These are phyloP conservation scores for Dactylellina cionopaga DNA, from an alignment of 2,329 filamentous ascomycete genomes.

Conservation along the genomic window DNA sequence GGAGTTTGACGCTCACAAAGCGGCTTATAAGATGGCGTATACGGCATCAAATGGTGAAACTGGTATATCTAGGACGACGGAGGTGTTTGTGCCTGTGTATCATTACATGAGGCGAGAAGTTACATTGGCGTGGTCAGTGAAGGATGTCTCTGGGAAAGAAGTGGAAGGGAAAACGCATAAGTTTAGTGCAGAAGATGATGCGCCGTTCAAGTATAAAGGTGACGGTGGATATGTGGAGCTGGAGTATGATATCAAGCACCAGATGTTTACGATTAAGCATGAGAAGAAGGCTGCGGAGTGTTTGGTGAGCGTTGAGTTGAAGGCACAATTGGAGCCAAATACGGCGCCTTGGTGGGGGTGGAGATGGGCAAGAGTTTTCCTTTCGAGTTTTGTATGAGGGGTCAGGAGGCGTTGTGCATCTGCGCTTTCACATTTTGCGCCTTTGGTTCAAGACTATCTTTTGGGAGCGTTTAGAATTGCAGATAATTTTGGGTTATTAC, in stretches of 20 bases:
- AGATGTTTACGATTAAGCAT: slow-evolving; percentile 39
- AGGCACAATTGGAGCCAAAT: slow-evolving; percentile 38
- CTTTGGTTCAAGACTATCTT: too few relatives aligned
- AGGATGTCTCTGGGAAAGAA: neutral
- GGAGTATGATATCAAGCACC: slow-evolving; percentile 40
- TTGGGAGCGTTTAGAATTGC: too few relatives aligned
- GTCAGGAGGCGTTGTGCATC: neutral
- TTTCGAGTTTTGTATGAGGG: slow-evolving; percentile 44
- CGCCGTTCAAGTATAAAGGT: slow-evolving; percentile 40
- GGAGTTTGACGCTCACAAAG: slow-evolving; percentile 59
- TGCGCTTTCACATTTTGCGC: too few relatives aligned
- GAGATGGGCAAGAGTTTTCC: slow-evolving; percentile 30
- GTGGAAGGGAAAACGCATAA: slow-evolving; percentile 27
- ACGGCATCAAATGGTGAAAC: slow-evolving; percentile 16
- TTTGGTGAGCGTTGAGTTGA: slow-evolving; percentile 33
- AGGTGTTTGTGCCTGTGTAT: slow-evolving; percentile 62
- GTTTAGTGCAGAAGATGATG: slow-evolving; percentile 42
- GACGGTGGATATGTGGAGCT: slow-evolving; percentile 33
- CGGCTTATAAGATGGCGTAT: slow-evolving; percentile 61
- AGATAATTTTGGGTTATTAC: too few relatives aligned
- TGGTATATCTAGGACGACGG: slow-evolving; percentile 59
- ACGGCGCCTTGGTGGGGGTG: slow-evolving; percentile 46
- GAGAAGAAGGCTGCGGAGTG: slow-evolving; percentile 30
- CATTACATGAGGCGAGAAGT: slow-evolving; percentile 63
- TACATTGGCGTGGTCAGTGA: slow-evolving; percentile 43